phyloP scores from a whole-genome alignment of 2,329 filamentous ascomycete species.

The Geosmithia putterillii region DNA sequence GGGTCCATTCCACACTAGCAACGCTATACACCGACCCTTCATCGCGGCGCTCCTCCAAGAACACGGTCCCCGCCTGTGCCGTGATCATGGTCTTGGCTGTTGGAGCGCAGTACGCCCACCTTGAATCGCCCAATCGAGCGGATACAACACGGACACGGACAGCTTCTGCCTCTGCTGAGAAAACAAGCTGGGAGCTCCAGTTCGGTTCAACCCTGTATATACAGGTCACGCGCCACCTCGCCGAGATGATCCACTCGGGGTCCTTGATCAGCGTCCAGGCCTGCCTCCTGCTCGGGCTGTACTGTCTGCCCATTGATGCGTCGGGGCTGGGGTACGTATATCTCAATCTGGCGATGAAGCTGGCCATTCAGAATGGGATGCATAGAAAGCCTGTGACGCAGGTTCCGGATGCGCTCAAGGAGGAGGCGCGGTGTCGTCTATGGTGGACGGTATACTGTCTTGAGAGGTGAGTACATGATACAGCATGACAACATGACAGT shows the following conservation, averaged over 20 bases:
- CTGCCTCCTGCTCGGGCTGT: slow-evolving; percentile 41
- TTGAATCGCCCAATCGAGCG: slow-evolving; percentile 17
- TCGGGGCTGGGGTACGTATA: slow-evolving; percentile 45
- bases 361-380: slow-evolving; percentile 49
- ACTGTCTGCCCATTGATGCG: slow-evolving; percentile 40
- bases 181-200: slow-evolving; percentile 17
- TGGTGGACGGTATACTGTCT: slow-evolving; percentile 46
- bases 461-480: slow-evolving; percentile 30
- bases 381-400: slow-evolving; percentile 36
- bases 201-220: not conserved
- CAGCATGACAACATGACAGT: too few relatives aligned
- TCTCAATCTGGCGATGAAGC: slow-evolving; percentile 39
- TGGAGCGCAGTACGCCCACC: slow-evolving; percentile 36
- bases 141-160: slow-evolving; percentile 3
- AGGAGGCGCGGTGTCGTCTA: slow-evolving; percentile 40
- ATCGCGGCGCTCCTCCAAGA: slow-evolving; percentile 16
- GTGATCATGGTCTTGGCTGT: slow-evolving; percentile 34
- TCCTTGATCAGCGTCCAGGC: slow-evolving; percentile 46
- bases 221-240: not conserved
- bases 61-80: slow-evolving; percentile 29
- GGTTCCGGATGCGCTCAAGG: slow-evolving; percentile 30
- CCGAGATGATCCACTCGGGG: slow-evolving; percentile 26
- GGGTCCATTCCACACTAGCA: slow-evolving; percentile 27
- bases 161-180: slow-evolving; percentile 37
- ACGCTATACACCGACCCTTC: slow-evolving; percentile 24